phyloP scores from a whole-genome alignment of 2,329 filamentous ascomycete species.

The Hymenotorrendiella dingleyae region DNA sequence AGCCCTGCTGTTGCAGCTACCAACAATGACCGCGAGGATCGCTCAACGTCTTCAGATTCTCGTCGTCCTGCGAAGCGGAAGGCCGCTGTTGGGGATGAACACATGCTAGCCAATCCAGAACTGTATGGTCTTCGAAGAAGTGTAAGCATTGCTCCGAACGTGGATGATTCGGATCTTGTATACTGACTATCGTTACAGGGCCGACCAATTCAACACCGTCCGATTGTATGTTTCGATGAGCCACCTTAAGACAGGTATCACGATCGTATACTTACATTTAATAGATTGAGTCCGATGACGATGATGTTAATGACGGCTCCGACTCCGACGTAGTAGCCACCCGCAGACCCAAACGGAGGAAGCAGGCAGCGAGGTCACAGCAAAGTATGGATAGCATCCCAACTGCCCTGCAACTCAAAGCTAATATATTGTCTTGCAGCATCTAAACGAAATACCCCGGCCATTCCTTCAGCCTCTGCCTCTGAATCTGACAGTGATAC shows the following conservation, averaged over 20 bases:
- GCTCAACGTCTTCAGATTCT: constrained; percentile 66
- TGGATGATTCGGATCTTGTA: constrained; percentile 11
- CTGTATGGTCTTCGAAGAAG: constrained; percentile 91
- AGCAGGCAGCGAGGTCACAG: constrained; percentile 57
- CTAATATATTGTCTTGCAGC: constrained; percentile 35
- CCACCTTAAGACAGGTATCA: too few species aligned
- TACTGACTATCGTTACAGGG: constrained; percentile 34
- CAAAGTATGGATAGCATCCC: constrained; percentile 51
- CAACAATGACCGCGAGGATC: constrained; percentile 43
- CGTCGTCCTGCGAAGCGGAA: constrained; percentile 69
- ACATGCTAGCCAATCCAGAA: constrained; percentile 86
- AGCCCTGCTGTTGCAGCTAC: constrained; percentile 45
- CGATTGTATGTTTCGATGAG: constrained; percentile 47
- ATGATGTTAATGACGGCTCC: constrained; percentile 52
- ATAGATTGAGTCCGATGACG: constrained; percentile 52
- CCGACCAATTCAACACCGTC: constrained; percentile 49
- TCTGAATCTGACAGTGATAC: constrained; percentile 68
- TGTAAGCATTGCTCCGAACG: constrained; percentile 50
- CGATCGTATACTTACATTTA: constrained; percentile 21
- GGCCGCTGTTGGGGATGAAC: constrained; percentile 62
- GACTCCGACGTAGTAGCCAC: constrained; percentile 67
- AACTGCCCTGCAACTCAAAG: constrained; percentile 8
- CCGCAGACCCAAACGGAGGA: constrained; percentile 57
- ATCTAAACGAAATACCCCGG: constrained; percentile 55
- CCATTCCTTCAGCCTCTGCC: constrained; percentile 49